A percentile compares a stretch with the other conserved stretches of the same genome.
Conservation (phyloP, 2,329 filamentous ascomycete genomes). For the Ascochyta clinopodiicola region DNA sequence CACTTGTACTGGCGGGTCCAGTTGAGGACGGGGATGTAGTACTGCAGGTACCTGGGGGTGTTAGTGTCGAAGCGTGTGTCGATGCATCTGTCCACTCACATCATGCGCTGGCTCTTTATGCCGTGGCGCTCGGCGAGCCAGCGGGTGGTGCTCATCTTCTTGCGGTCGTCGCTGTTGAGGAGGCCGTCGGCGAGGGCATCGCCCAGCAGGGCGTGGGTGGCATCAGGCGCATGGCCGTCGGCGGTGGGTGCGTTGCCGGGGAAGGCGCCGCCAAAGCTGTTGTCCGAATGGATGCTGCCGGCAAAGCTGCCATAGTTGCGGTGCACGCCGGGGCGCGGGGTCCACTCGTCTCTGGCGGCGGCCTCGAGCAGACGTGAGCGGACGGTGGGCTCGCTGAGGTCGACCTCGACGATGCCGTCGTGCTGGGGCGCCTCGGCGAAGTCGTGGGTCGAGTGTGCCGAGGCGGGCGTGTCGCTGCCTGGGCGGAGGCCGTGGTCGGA, state of each 20-base stretch:
- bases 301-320: constrained; percentile 60
- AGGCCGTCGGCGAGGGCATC: constrained; percentile 54
- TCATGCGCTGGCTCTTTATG: constrained; percentile 72
- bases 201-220: constrained; percentile 49
- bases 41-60: constrained; percentile 70
- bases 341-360: constrained; percentile 42
- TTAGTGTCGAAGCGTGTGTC: not conserved
- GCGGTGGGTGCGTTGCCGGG: constrained; percentile 40
- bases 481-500: constrained; percentile 39
- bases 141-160: constrained; percentile 75
- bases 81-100: constrained; percentile 54
- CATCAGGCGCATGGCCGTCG: constrained; percentile 40
- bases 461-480: constrained; percentile 38
- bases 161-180: constrained; percentile 52
- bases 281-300: constrained; percentile 56
- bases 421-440: constrained; percentile 14
- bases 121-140: constrained; percentile 76
- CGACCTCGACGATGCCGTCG: constrained; percentile 31
- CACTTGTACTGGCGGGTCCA: constrained; percentile 90
- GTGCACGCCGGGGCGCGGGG: constrained; percentile 63
- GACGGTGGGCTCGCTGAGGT: constrained; percentile 42
- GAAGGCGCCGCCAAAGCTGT: constrained; percentile 49
- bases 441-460: constrained; percentile 19
- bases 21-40: constrained; percentile 89
- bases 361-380: constrained; percentile 50